Conservation (phyloP, 345 rosid species). For the Raphanus raphanistrum region DNA sequence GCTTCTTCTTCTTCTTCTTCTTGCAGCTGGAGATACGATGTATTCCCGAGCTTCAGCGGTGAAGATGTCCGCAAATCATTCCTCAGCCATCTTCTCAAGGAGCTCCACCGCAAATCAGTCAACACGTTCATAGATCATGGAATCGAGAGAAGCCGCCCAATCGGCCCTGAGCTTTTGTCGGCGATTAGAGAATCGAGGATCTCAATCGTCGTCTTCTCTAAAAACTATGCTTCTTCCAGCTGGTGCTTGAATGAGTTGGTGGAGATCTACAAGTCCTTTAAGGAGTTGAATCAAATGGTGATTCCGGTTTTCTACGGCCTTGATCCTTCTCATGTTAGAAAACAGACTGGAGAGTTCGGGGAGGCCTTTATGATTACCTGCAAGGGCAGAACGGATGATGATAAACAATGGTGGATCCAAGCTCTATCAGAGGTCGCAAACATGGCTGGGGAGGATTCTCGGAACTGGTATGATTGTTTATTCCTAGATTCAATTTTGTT, state of each 20-base stretch:
- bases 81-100: background rate
- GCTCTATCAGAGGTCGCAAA: background rate
- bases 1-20: background rate
- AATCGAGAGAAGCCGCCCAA: slow-evolving; percentile 5
- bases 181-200: slow-evolving; percentile 19
- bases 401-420: background rate
- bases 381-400: background rate
- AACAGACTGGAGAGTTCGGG: background rate
- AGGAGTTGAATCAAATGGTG: background rate
- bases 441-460: background rate
- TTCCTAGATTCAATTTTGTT: background rate
- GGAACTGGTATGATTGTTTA: background rate
- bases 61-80: background rate
- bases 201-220: slow-evolving; percentile 18
- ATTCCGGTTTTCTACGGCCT: background rate
- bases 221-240: slow-evolving; percentile 9
- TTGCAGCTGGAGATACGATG: background rate
- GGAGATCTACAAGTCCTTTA: background rate
- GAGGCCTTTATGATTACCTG: background rate
- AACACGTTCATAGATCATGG: background rate
- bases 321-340: background rate
- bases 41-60: background rate
- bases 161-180: background rate
- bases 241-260: background rate
- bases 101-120: background rate